Conservation (phyloP, 306 rosid genomes). For the Trichosanthes cucumerina region DNA sequence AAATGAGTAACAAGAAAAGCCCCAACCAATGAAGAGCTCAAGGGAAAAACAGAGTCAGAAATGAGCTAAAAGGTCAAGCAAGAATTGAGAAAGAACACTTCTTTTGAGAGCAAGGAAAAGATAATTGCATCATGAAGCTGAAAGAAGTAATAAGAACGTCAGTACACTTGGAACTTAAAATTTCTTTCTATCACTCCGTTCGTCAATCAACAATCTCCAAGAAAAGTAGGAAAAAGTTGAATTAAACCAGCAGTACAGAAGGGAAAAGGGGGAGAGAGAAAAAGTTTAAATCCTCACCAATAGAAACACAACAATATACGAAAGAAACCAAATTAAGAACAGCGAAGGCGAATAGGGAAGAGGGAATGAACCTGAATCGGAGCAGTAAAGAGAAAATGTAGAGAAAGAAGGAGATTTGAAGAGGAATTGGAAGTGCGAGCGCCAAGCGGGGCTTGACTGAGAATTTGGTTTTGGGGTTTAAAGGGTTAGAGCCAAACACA, state of each 20-base stretch:
- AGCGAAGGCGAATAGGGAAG: neutral
- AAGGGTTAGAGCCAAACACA: too few species aligned
- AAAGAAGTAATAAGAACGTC: neutral
- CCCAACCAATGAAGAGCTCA: neutral
- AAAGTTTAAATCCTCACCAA: too few species aligned
- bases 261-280: too few species aligned
- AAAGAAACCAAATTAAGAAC: constrained; percentile 3
- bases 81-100: neutral
- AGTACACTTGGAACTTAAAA: neutral
- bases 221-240: neutral
- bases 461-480: too few species aligned
- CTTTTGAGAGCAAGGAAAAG: neutral
- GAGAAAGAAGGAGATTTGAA: neutral
- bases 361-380: neutral
- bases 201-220: neutral
- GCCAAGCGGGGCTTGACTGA: too few species aligned
- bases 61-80: neutral
- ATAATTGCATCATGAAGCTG: neutral
- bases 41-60: neutral
- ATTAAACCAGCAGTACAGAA: neutral
- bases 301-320: neutral
- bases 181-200: neutral
- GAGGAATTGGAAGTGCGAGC: too few species aligned
- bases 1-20: neutral
- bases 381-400: neutral